These are phyloP conservation scores for Mucor irregularis DNA, from an alignment of 371 early-diverging fungal genomes.

Conservation along the genomic window DNA sequence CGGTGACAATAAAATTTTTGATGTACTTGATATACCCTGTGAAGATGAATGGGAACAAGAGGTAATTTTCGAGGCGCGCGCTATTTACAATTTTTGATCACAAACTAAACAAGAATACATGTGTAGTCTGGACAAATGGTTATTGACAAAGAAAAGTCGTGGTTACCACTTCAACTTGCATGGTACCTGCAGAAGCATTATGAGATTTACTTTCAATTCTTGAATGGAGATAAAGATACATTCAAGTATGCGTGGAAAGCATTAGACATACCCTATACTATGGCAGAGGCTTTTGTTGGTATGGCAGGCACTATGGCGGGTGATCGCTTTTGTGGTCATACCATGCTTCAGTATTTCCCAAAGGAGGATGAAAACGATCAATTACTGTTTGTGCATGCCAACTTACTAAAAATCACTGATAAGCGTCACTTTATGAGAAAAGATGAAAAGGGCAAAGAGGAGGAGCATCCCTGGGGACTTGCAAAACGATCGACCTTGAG, in stretches of 20 bases:
- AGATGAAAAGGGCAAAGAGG: not conserved
- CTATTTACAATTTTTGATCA: not conserved
- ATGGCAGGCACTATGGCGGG: conserved; percentile 41
- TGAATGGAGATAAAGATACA: conserved; percentile 53
- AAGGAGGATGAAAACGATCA: conserved; percentile 6
- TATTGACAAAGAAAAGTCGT: conserved; percentile 35
- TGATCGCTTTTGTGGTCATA: conserved; percentile 43
- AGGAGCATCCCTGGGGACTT: conserved; percentile 38
- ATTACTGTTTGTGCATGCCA: conserved; percentile 45
- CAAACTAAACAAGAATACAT: not conserved
- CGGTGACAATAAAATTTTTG: conserved; percentile 43
- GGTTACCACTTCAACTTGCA: conserved; percentile 43
- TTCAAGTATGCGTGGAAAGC: conserved; percentile 53
- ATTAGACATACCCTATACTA: conserved; percentile 31
- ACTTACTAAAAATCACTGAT: conserved; percentile 43
- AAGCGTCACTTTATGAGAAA: conserved; percentile 23
- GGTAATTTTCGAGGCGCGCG: conserved; percentile 14
- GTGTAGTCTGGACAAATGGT: conserved; percentile 49
- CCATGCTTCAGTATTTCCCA: conserved; percentile 45
- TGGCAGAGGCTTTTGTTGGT: conserved; percentile 40
- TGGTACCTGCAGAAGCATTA: conserved; percentile 46
- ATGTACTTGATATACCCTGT: conserved; percentile 36
- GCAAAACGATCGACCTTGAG: conserved; percentile 35
- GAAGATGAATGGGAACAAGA: conserved; percentile 53
- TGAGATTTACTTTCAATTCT: conserved; percentile 44